Evolutionary conservation across 345 rosid genomes (phyloP).

Genomic region (Salix exigua): DNA sequence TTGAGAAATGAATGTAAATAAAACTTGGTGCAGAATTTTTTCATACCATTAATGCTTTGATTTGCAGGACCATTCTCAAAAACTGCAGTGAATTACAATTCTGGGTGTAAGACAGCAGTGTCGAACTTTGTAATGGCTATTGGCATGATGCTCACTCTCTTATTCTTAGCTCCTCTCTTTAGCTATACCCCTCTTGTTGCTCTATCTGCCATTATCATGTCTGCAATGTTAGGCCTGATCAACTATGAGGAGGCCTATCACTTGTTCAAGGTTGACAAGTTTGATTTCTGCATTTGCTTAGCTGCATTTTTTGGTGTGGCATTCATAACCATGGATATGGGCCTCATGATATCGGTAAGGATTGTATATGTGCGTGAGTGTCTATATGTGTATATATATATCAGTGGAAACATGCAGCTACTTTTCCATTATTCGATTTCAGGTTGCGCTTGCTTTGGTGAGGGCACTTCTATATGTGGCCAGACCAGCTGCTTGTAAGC

Average conservation of each 20-base stretch:
- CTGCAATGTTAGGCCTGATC: conserved; percentile 86
- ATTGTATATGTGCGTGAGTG: neutral
- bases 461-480: conserved; percentile 69
- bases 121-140: conserved; percentile 75
- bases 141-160: conserved; percentile 77
- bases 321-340: conserved; percentile 76
- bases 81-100: conserved; percentile 81
- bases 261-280: conserved; percentile 72
- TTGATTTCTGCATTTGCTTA: conserved; percentile 77
- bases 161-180: conserved; percentile 75
- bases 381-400: too few species aligned
- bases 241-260: conserved; percentile 55
- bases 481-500: conserved; percentile 70
- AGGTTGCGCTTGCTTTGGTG: conserved; percentile 58
- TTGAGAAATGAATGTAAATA: too few species aligned
- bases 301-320: conserved; percentile 73
- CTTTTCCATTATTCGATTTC: neutral
- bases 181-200: conserved; percentile 87
- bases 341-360: conserved; percentile 69
- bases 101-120: conserved; percentile 70
- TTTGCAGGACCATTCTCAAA: conserved; percentile 85
- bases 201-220: conserved; percentile 81
- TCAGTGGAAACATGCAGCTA: neutral
- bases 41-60: neutral
- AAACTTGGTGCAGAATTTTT: too few species aligned